Percentiles rank a stretch among this genome's conserved stretches.
Evolutionary conservation across 805 yeast genomes (phyloP).

Genomic region (Debaryomyces maramus): DNA sequence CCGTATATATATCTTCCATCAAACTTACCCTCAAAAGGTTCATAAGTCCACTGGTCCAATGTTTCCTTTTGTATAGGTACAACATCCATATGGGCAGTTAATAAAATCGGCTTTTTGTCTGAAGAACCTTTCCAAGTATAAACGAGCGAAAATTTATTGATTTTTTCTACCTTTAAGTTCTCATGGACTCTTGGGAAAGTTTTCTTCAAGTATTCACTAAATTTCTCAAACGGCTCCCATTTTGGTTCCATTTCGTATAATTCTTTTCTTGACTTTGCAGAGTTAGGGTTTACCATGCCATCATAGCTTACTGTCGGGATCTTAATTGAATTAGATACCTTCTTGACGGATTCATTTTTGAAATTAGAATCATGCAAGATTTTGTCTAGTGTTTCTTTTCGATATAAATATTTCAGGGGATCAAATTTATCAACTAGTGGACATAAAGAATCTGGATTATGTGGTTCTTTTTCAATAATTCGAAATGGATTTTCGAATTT

Average conservation of each 20-base stretch:
- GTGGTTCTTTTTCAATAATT: conserved; percentile 6
- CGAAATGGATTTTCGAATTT: no score
- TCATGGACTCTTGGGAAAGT: conserved; percentile 35
- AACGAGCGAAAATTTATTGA: conserved; percentile 38
- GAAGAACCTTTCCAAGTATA: conserved; percentile 39
- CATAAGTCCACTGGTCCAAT: conserved; percentile 36
- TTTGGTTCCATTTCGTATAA: conserved; percentile 27
- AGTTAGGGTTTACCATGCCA: conserved; percentile 28
- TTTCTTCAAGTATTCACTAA: conserved; percentile 31
- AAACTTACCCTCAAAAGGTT: conserved; percentile 37
- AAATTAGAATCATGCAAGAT: conserved; percentile 29
- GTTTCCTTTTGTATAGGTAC: conserved; percentile 43
- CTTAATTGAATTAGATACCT: conserved; percentile 27
- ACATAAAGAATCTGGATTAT: conserved; percentile 33
- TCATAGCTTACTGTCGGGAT: conserved; percentile 36
- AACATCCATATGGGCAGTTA: conserved; percentile 44
- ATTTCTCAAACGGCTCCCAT: conserved; percentile 24
- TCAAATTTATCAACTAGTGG: conserved; percentile 35
- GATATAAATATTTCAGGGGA: conserved; percentile 22
- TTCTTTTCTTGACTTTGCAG: conserved; percentile 23
- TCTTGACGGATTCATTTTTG: conserved; percentile 20
- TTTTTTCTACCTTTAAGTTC: conserved; percentile 31
- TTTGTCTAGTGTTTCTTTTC: conserved; percentile 17
- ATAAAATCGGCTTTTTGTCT: conserved; percentile 33
- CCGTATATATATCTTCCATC: conserved; percentile 36